These are phyloP conservation scores for Xylaria sp. DNA, from an alignment of 2,329 filamentous ascomycete genomes.

Conservation along the genomic window DNA sequence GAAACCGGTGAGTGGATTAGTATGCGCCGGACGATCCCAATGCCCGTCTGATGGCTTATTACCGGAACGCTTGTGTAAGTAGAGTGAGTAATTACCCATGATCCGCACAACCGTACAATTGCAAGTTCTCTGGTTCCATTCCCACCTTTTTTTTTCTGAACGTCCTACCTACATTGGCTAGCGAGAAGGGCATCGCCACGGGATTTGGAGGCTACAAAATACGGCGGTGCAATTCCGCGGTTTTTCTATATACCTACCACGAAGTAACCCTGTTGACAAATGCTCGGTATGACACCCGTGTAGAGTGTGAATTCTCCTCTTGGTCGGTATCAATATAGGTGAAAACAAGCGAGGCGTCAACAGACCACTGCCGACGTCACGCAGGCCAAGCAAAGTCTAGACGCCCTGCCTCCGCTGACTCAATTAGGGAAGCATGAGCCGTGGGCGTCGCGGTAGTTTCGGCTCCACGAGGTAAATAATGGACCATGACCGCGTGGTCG, in stretches of 20 bases:
- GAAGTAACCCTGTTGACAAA: conserved; percentile 18
- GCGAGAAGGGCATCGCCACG: background rate
- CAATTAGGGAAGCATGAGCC: conserved; percentile 9
- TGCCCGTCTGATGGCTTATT: conserved; percentile 38
- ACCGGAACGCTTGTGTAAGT: conserved; percentile 15
- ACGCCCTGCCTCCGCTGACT: conserved; percentile 9
- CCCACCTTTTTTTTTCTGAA: background rate
- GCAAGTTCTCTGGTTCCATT: background rate
- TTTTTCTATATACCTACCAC: background rate
- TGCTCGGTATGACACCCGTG: background rate
- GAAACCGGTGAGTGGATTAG: conserved; percentile 21
- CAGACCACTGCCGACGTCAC: background rate
- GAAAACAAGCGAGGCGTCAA: conserved; percentile 17
- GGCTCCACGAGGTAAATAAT: conserved; percentile 29
- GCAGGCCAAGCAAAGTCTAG: conserved; percentile 6
- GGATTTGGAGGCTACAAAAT: background rate
- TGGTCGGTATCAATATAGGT: background rate
- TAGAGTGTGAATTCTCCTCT: background rate
- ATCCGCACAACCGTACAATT: background rate
- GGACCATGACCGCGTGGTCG: conserved; percentile 30
- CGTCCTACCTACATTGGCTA: conserved; percentile 15
- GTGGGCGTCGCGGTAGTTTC: conserved; percentile 17
- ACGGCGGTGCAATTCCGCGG: conserved; percentile 27
- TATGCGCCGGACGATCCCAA: conserved; percentile 35
- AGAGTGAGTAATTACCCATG: conserved; percentile 4